A percentile compares a stretch with the other conserved stretches of the same genome.
These are phyloP conservation scores for Nitzschia sp. DNA, from an alignment of 108 stramenopile species.

Conservation along the genomic window DNA sequence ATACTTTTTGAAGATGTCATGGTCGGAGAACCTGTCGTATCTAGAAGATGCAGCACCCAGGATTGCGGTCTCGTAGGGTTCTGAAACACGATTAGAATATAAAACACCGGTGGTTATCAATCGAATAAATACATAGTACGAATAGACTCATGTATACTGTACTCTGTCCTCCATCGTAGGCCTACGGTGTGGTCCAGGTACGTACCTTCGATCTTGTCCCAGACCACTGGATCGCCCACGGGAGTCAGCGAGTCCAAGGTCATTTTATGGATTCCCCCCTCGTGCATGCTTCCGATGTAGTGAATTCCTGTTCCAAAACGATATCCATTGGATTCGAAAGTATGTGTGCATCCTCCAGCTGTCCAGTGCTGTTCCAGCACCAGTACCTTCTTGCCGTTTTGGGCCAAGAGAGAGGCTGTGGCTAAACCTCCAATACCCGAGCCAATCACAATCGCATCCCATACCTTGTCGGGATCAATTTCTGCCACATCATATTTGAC, in stretches of 20 bases:
- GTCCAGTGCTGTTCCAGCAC: constrained; percentile 62
- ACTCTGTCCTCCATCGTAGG: too few relatives aligned
- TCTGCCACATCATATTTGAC: background rate
- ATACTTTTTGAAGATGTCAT: background rate
- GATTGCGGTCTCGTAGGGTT: background rate
- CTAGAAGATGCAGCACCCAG: background rate
- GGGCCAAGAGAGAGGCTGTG: constrained; percentile 52
- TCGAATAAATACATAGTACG: too few relatives aligned
- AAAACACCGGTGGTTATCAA: background rate
- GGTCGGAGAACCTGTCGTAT: background rate
- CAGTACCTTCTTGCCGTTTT: constrained; percentile 50
- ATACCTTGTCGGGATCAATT: background rate
- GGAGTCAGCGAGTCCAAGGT: background rate
- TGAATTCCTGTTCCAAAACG: constrained; percentile 48
- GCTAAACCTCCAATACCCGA: constrained; percentile 56
- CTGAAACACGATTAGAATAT: background rate
- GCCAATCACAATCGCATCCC: constrained; percentile 44
- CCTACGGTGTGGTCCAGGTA: too few relatives aligned
- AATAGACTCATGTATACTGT: too few relatives aligned
- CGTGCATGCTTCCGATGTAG: constrained; percentile 14
- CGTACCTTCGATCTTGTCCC: background rate
- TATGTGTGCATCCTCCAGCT: constrained; percentile 50
- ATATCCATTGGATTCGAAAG: constrained; percentile 36
- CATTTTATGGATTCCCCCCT: background rate
- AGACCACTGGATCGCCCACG: background rate